Base-by-base conservation (phyloP, 495 filamentous ascomycete species). In the Hyaloscypha hepaticicola region DNA sequence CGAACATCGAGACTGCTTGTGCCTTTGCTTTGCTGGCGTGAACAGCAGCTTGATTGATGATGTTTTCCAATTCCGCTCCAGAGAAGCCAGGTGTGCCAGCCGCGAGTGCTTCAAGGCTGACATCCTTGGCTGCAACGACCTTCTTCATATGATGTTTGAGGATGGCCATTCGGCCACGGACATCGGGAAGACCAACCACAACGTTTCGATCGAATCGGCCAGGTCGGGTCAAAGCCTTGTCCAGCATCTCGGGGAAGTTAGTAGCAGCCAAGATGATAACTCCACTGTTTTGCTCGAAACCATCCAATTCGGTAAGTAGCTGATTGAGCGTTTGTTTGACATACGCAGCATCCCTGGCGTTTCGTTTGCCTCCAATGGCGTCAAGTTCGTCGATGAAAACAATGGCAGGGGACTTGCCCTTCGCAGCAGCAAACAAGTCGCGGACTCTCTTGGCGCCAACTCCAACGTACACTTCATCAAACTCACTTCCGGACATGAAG, bases 401-500 rank as follows among this genome's bases (percentile, higher is more conserved):
- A 76, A 99, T 99, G 21, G 95, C 90, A 21, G 95, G 95, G 2
- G 94, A 85, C 76, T 98, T 99, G 27, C 82, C 77, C 69, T 94
- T 92, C 55, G 95, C 95, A 53, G 89, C 86, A 55, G 78, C 80
- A 78, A 99, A 99, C n/a, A 99, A 85, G 62, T 99, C 95, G 52
- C 95, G 91, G 50, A 99, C 95, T 72, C 95, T 91, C 80, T 98
- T 98, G 55, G 95, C 95, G 70, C 95, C 95, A 59, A 99, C 96
- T 70, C 95, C 95, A 26, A 99, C 96, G 71, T 97, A 99, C 48
- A 99, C 90, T 75, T 99, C 95, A 72, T 99, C 95, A 72, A 99
- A 99, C 75, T 99, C 96, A 62, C 90, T 93, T 28, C 95, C 95
- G 69, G 96, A 98, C 94, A 99, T 97, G 83, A 95, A 98, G 83